Conservation (phyloP, 2,329 filamentous ascomycete species). For the Fusarium luffae region DNA sequence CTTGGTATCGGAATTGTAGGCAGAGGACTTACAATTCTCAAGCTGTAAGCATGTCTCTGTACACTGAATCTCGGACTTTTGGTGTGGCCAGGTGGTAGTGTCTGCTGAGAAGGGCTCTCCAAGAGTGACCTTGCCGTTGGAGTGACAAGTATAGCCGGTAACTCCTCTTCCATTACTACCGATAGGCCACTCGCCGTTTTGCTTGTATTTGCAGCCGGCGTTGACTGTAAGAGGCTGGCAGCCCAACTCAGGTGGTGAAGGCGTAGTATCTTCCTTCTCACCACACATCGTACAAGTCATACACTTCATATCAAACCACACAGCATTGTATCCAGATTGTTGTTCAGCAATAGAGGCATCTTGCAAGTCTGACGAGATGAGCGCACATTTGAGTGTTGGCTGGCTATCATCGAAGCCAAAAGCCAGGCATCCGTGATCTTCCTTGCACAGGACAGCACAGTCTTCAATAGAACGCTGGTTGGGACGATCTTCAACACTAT, state of each 20-base stretch:
- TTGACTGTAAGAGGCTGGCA: background rate
- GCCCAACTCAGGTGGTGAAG: slow-evolving; percentile 22
- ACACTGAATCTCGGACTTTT: slow-evolving; percentile 22
- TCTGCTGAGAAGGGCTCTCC: slow-evolving; percentile 15
- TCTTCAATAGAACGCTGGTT: slow-evolving; percentile 25
- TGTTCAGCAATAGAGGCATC: slow-evolving; percentile 2
- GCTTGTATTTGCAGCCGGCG: slow-evolving; percentile 8
- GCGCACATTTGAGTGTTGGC: slow-evolving; percentile 5
- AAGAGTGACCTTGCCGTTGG: slow-evolving; percentile 2
- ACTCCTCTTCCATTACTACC: slow-evolving; percentile 22
- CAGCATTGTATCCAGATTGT: background rate
- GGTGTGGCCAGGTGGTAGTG: slow-evolving; percentile 12
- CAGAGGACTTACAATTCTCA: slow-evolving; percentile 17
- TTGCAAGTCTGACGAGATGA: slow-evolving; percentile 5
- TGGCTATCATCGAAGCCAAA: slow-evolving; percentile 21
- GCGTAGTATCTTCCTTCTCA: background rate
- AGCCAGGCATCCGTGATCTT: slow-evolving; percentile 12
- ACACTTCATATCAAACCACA: slow-evolving; percentile 28
- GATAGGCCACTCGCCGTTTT: slow-evolving; percentile 14
- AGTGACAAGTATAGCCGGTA: slow-evolving; percentile 11
- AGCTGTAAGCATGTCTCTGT: slow-evolving; percentile 27
- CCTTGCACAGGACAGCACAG: slow-evolving; percentile 32
- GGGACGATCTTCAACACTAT: background rate
- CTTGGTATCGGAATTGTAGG: slow-evolving; percentile 8
- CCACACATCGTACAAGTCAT: slow-evolving; percentile 21